Percentiles rank a stretch among this genome's conserved stretches.
Conservation (phyloP, 106 monocot species). For the Vanilla planifolia region DNA sequence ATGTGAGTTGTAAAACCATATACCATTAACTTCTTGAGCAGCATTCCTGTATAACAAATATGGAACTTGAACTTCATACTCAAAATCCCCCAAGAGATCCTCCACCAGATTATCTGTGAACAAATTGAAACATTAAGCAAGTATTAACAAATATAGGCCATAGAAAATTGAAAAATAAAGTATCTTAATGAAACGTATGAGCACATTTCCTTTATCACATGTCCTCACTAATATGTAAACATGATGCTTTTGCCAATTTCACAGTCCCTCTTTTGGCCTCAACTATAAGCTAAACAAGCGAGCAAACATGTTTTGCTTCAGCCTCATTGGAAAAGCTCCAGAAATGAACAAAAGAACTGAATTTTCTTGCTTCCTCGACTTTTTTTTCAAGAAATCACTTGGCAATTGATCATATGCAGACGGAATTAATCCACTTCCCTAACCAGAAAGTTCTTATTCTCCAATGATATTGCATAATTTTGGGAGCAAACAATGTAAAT, state of each 20-base stretch:
- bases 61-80: conserved; percentile 82
- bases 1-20: conserved; percentile 86
- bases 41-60: conserved; percentile 83
- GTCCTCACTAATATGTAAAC: not conserved
- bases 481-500: no score
- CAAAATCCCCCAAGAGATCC: conserved; percentile 87
- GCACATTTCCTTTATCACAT: not conserved
- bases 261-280: no score
- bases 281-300: no score
- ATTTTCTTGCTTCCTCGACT: no score
- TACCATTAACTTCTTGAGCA: conserved; percentile 86
- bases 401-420: no score
- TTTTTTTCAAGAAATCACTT: no score
- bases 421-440: no score
- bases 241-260: not conserved
- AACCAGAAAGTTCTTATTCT: no score
- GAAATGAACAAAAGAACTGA: no score
- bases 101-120: conserved; percentile 79
- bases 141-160: not conserved
- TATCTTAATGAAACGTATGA: not conserved
- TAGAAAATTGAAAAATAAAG: not conserved
- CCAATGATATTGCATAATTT: no score
- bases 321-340: no score
- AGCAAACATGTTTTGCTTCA: no score
- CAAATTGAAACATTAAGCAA: not conserved